Evolutionary conservation across 352 stramenopile genomes (phyloP), one percentile per base, ranked within the genome.

Genomic region (Globisporangium abappressorium): DNA sequence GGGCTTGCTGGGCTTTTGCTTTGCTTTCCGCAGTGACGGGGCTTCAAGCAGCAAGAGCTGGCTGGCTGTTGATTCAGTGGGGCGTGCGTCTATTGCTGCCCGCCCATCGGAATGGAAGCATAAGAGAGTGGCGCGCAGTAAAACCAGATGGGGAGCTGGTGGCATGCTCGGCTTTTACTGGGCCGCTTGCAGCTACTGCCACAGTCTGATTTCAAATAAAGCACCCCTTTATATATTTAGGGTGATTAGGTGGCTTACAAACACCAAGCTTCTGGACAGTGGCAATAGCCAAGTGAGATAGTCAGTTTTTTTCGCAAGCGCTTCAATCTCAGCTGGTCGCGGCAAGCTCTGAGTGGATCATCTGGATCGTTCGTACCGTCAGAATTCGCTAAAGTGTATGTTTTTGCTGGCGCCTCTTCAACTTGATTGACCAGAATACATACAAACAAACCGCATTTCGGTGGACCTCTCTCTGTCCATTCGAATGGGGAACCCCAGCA

Each of bases 241-340:
- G 41, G 15, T 47, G 41, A 47, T 47, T 47, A 14, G 41, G 41
- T 47, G 41, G 6, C 14, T n/a, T 47, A n/a, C 41, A 20, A 47
- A 47, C 7, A 7, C 2, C 41, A 47, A n/a, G 5, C 9, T 5
- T 6, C 0, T 6, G 4, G 41, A 36, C 24, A n/a, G 12, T 57
- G 26, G 1, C 26, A 57, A 1, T 20, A 57, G 15, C 53, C 26
- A 22, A 5, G 0, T 1, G 20, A 57, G 26, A 12, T 9, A 57
- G 53, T 57, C 53, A 22, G 53, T 57, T 57, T 57, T 36, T 47
- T 30, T 18, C 11, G 24, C 53, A n/a, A 2, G 26, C 53, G 26
- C 53, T 57, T 57, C 53, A 57, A 57, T 57, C 26, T 57, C 53
- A 57, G 53, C 53, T 57, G 53, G 53, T 57, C 53, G 26, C 28